Base-by-base conservation (phyloP, 257 asterid genomes). In the Salvia miltiorrhiza region DNA sequence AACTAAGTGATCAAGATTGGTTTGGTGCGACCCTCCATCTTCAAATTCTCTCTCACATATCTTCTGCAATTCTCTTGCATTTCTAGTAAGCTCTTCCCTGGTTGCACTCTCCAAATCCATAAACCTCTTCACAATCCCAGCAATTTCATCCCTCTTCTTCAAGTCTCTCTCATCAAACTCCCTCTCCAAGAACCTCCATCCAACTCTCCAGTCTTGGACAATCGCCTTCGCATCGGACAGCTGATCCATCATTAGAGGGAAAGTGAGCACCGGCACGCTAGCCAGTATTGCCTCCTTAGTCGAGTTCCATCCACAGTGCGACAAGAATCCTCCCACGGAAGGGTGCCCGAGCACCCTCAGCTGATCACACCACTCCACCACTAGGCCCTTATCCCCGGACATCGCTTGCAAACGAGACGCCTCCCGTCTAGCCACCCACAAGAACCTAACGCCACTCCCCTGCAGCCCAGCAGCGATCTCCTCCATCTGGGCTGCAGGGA, bases 261-360 rank as follows among this genome's bases (percentile, higher is more conserved):
- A 76, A 4, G 81, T 20, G 1, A 88, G 84, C 82, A 86, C 1
- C 0, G 96, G 96, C 58, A 82, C 73, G 0, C 96, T 94, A 0
- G 85, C 66, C 2, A 80, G 40, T 14, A 67, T 10, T 0, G 85
- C 83, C 59, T 90, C 97, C 26, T 71, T 82, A 0, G 90, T 83
- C 10, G 92, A 88, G 72, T 86, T 90, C 92, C 97, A 90, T 28
- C 96, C 96, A 17, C 96, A 86, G 7, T 90, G 96, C 10, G 89
- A 72, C 83, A 81, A 82, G 58, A 84, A 90, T 0, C 96, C 93
- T 0, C 94, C 96, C 0, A 86, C 67, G 0, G 85, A 79, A 28
- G 83, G 73, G 53, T 87, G 95, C 17, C 73, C 55, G 3, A 88
- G 71, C 17, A 90, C 92, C 69, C 65, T 79, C 67, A 77, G 4